phyloP scores from a whole-genome alignment of 2,329 filamentous ascomycete species.

The Fusarium sp. region DNA sequence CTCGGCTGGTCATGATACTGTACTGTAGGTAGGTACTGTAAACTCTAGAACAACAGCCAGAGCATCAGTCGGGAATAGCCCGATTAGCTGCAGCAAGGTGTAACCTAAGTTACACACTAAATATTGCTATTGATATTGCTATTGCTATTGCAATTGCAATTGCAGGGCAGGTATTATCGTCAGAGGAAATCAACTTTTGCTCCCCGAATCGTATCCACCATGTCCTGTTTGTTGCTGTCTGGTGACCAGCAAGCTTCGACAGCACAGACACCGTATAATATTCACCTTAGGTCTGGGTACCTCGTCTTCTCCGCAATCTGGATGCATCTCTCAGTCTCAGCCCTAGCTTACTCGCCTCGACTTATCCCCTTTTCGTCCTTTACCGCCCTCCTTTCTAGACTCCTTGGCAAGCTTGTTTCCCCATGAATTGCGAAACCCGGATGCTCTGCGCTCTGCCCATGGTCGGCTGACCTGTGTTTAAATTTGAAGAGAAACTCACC shows the following conservation, averaged over 20 bases:
- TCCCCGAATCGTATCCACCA: conserved; percentile 30
- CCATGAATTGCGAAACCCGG: conserved; percentile 3
- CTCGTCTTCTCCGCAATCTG: conserved; percentile 35
- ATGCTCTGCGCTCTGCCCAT: background rate
- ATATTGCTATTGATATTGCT: too few relatives aligned
- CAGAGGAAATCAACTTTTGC: conserved; percentile 13
- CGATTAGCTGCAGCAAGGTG: background rate
- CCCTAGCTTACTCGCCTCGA: conserved; percentile 29
- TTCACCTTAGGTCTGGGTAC: background rate
- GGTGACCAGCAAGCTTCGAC: conserved; percentile 33
- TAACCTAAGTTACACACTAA: too few relatives aligned
- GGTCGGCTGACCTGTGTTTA: conserved; percentile 21
- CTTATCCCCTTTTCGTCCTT: conserved; percentile 23
- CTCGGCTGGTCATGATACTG: background rate
- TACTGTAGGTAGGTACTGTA: too few relatives aligned
- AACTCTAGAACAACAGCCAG: background rate
- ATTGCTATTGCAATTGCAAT: too few relatives aligned
- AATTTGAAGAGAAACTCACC: background rate
- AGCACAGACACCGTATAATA: conserved; percentile 32
- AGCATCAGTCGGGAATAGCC: conserved; percentile 3
- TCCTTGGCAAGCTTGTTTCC: conserved; percentile 33
- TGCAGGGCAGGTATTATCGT: too few relatives aligned
- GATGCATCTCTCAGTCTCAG: conserved; percentile 30
- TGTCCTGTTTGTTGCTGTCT: conserved; percentile 36
- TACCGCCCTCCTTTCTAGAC: conserved; percentile 17